Evolutionary conservation across 2,329 filamentous ascomycete genomes (phyloP), one percentile per base, ranked within the genome.

Genomic region (Lomentospora prolificans): DNA sequence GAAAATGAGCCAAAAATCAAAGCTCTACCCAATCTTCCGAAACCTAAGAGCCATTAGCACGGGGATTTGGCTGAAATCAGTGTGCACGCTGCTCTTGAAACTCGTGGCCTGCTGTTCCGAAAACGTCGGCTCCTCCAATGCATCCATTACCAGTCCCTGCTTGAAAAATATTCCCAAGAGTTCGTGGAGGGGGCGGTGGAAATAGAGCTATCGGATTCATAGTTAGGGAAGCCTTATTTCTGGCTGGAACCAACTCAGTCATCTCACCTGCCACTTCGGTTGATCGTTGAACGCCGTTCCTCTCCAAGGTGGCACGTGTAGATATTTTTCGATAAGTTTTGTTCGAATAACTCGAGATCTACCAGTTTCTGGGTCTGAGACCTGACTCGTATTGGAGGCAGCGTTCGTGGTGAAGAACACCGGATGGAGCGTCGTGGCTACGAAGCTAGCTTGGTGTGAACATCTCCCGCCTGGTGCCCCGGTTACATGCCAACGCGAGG

Each of bases 371-470:
- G 65, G 64, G 51, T 73, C 64, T 41, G 69, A 69, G 19, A 59
- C 63, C n/a, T 72, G 59, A n/a, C 71, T 66, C 41, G 77, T 65
- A 22, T 65, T 64, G 4, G 72, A 69, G 6, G 67, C 63, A 2
- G 70, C 67, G 2, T 68, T 69, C 2, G 73, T 71, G 3, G 75
- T 78, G 60, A 75, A 72, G 64, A 78, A 76, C 3, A 74, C 69
- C 4, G 75, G 75, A 57, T 78, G 75, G 7, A 78, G 70, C 39
- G 76, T 59, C 0, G 73, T 74, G 1, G 69, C 72, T n/a, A 74
- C 70, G 59, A 76, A 76, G 28, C 73, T 74, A 51, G 52, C 19
- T 14, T 17, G 14, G 14, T 9, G 8, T 52, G 22, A 8, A 44
- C 55, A 48, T 55, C 19, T 9, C 8, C 46, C 25, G 24, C 28